phyloP scores from a whole-genome alignment of 2,329 filamentous ascomycete genomes.

The Pseudocercospora vitis region DNA sequence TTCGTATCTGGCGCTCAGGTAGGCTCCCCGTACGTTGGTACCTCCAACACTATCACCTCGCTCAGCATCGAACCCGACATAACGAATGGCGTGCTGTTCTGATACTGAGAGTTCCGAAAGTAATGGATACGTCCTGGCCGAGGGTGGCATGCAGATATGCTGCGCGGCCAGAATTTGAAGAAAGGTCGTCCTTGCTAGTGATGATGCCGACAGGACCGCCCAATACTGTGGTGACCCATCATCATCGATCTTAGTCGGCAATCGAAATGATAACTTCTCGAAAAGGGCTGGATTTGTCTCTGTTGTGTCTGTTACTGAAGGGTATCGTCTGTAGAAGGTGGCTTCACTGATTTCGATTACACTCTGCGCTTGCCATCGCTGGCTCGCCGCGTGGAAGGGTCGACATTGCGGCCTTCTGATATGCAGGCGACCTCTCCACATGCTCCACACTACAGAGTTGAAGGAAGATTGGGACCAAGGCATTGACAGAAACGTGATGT shows the following conservation, averaged over 20 bases:
- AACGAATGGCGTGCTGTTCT: slow-evolving; percentile 71
- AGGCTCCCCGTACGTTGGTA: slow-evolving; percentile 67
- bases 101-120: slow-evolving; percentile 60
- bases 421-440: slow-evolving; percentile 20
- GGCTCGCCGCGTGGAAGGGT: slow-evolving; percentile 15
- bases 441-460: slow-evolving; percentile 4
- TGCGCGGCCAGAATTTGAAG: slow-evolving; percentile 75
- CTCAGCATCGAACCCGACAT: slow-evolving; percentile 86
- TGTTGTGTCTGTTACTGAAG: slow-evolving; percentile 46
- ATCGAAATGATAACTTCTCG: slow-evolving; percentile 64
- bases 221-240: slow-evolving; percentile 59
- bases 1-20: slow-evolving; percentile 88
- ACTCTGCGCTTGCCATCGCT: slow-evolving; percentile 5
- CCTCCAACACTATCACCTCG: slow-evolving; percentile 55
- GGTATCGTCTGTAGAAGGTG: slow-evolving; percentile 80
- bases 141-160: slow-evolving; percentile 72
- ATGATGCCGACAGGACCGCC: slow-evolving; percentile 79
- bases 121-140: slow-evolving; percentile 74
- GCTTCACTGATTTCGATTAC: slow-evolving; percentile 69
- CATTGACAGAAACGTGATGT: neutral
- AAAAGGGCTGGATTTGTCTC: slow-evolving; percentile 53
- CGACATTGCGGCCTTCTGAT: slow-evolving; percentile 21
- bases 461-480: neutral
- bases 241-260: slow-evolving; percentile 49
- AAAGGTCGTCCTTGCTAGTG: slow-evolving; percentile 77